Conservation (phyloP, 306 rosid species). For the peach (Prunus persica) region Prunus_persica_NCBIv2 NC_034009.1:22422501-22423000, state of each 20-base stretch:
- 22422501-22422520: background rate
- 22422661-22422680: background rate
- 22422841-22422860: background rate
- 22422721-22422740: background rate
- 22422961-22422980: too few relatives aligned
- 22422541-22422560: background rate
- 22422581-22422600: background rate
- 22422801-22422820: background rate
- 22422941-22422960: too few relatives aligned
- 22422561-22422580: too few relatives aligned
- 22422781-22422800: background rate
- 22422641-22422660: background rate
- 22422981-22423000: too few relatives aligned
- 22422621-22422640: background rate
- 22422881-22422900: too few relatives aligned
- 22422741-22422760: background rate
- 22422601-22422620: background rate
- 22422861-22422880: too few relatives aligned
- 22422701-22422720: background rate
- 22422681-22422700: background rate
- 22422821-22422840: background rate
- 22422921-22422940: too few relatives aligned
- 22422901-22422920: too few relatives aligned
- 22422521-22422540: background rate
- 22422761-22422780: background rate